Base-by-base conservation (phyloP, 169 alveolate species). In the Plasmodium reichenowi region DNA sequence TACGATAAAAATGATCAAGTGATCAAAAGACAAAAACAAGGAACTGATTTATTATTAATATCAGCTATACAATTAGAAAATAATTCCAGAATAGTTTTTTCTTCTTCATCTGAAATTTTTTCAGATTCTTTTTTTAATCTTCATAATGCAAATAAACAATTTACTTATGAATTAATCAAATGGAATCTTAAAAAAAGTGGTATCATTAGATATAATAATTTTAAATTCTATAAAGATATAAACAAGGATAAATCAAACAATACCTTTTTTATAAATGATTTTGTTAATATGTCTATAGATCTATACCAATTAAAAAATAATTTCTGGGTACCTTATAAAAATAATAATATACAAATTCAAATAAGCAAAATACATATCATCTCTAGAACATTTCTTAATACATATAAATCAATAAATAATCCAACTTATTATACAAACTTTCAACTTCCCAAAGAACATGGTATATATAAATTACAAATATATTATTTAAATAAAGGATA, bases 141-240 rank as follows among this genome's bases (percentile, higher is more conserved):
- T 52, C 71, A 86, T 86, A 43, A 66, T 13, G 72, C 71, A 3
- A 86, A 86, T 62, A 60, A 60, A 62, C 47, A 17, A 17, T 71
- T 86, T 32, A 32, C 92, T 3, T 13, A 32, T 7, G 70, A 86
- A 26, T 1, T 86, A 62, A 38, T 86, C 24, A 54, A 52, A 67
- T 86, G 92, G 92, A 71, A 86, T 86, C 64, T 86, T 20, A 86
- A 86, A 59, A 71, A 45, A 29, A 86, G 50, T 54, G 92, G 92
- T 45, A 71, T 86, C n/a, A 52, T 86, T 52, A 52, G 92, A 32
- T 86, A 86, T 66, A 73, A 86, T 32, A 86, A 86, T 48, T 86
- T 86, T 72, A 86, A 86, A 45, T n/a, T 86, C 13, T 52, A 63
- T 54, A 72, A 17, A 47, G 45, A 10, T 1, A 52, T 26, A 52